Evolutionary conservation across 345 rosid species (phyloP).

Genomic region (Lumnitzera racemosa): DNA sequence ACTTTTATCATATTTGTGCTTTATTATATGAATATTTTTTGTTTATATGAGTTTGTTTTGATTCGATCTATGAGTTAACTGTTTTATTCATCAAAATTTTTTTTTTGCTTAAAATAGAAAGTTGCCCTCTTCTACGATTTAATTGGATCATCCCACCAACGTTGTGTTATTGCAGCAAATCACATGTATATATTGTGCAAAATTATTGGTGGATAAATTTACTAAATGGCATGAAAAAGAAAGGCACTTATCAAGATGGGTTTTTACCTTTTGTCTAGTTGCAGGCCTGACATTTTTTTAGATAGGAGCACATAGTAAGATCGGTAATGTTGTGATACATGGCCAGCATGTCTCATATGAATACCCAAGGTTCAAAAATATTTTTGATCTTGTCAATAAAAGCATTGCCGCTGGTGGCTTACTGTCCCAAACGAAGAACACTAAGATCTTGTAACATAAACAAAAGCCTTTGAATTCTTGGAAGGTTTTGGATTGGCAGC

Average conservation of each 20-base stretch:
- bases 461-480: conserved; percentile 48
- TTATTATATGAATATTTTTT: no score
- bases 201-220: background rate
- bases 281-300: conserved; percentile 46
- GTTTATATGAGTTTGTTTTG: no score
- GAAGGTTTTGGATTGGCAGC: conserved; percentile 54
- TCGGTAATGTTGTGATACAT: conserved; percentile 67
- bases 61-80: no score
- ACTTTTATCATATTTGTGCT: no score
- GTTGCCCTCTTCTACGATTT: conserved; percentile 47
- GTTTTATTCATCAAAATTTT: no score
- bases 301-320: conserved; percentile 72
- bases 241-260: no score
- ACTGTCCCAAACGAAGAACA: conserved; percentile 65
- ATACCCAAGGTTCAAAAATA: conserved; percentile 66
- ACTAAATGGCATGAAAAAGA: no score
- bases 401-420: conserved; percentile 90
- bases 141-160: conserved; percentile 66
- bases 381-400: conserved; percentile 61
- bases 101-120: background rate
- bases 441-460: conserved; percentile 21
- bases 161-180: background rate
- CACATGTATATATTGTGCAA: no score
- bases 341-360: conserved; percentile 74
- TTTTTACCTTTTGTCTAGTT: conserved; percentile 61